A percentile compares a stretch with the other conserved stretches of the same genome.
Evolutionary conservation across 2,329 filamentous ascomycete genomes (phyloP).

Genomic region (Aspergillus pseudonomiae): DNA sequence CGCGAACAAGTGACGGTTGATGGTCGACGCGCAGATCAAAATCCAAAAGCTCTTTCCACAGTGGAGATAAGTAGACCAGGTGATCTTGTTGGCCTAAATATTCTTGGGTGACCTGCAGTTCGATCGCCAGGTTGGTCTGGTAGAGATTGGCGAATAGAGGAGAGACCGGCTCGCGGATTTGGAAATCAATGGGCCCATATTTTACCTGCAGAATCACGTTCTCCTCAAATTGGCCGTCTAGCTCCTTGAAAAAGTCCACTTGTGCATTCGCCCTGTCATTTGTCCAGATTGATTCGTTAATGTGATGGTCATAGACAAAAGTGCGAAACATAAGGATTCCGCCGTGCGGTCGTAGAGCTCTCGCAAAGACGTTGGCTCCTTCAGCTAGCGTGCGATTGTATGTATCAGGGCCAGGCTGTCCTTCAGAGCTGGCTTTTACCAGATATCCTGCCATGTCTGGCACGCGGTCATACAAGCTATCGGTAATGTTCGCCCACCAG

Average conservation of each 20-base stretch:
- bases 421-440: conserved; percentile 73
- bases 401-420: conserved; percentile 68
- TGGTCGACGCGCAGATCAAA: conserved; percentile 67
- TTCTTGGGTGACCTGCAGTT: conserved; percentile 69
- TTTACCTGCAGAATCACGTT: conserved; percentile 76
- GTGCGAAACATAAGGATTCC: conserved; percentile 71
- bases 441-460: conserved; percentile 71
- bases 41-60: conserved; percentile 70
- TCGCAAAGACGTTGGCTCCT: conserved; percentile 70
- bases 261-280: conserved; percentile 71
- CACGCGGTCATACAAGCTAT: conserved; percentile 61
- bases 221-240: conserved; percentile 68
- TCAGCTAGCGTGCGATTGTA: conserved; percentile 72
- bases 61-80: conserved; percentile 67
- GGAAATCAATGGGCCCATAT: conserved; percentile 74
- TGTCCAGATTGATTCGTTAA: conserved; percentile 64
- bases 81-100: conserved; percentile 73
- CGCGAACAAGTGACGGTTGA: conserved; percentile 57
- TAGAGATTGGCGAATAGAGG: conserved; percentile 62
- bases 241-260: conserved; percentile 65
- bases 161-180: conserved; percentile 68
- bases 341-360: conserved; percentile 58
- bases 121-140: conserved; percentile 58
- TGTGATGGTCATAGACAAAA: conserved; percentile 67
- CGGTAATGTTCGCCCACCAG: conserved; percentile 66